A percentile compares a stretch with the other conserved stretches of the same genome.
These are phyloP conservation scores for Metschnikowia bowlesiae DNA, from an alignment of 805 yeast genomes.

Conservation along the genomic window DNA sequence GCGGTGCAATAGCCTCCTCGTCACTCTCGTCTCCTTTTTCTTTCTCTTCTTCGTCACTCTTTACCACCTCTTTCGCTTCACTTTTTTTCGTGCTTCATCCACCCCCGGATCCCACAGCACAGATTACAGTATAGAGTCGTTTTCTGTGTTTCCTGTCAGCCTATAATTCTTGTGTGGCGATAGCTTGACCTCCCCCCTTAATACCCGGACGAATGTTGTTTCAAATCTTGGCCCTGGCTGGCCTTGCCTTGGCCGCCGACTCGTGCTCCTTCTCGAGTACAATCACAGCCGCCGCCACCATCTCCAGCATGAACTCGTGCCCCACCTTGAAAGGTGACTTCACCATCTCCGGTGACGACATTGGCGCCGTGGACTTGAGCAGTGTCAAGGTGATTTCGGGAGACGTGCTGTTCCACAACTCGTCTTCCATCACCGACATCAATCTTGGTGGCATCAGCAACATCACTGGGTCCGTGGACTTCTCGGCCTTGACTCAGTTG, in stretches of 20 bases:
- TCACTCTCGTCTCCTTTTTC: neutral
- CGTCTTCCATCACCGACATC: conserved; percentile 34
- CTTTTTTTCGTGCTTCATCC: too few species aligned
- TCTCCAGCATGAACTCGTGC: conserved; percentile 32
- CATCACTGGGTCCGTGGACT: conserved; percentile 33
- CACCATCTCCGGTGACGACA: conserved; percentile 32
- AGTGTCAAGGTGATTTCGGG: conserved; percentile 27
- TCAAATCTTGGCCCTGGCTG: conserved; percentile 13
- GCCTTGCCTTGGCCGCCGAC: conserved; percentile 8
- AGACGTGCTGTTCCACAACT: conserved; percentile 33
- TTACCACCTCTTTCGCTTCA: neutral
- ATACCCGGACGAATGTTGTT: neutral
- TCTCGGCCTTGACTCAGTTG: conserved; percentile 38
- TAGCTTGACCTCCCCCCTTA: neutral
- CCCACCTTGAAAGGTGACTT: conserved; percentile 40
- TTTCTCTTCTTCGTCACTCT: neutral
- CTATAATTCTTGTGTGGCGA: neutral
- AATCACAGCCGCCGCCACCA: conserved; percentile 36
- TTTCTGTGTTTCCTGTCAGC: neutral
- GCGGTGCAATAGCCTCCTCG: neutral
- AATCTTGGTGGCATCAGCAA: conserved; percentile 26
- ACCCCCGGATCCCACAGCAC: too few species aligned
- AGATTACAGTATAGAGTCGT: neutral
- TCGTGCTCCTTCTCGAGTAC: conserved; percentile 39
- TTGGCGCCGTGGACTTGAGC: conserved; percentile 28